Evolutionary conservation across 2,329 filamentous ascomycete genomes (phyloP).

Genomic region (Colletotrichum karsti): DNA sequence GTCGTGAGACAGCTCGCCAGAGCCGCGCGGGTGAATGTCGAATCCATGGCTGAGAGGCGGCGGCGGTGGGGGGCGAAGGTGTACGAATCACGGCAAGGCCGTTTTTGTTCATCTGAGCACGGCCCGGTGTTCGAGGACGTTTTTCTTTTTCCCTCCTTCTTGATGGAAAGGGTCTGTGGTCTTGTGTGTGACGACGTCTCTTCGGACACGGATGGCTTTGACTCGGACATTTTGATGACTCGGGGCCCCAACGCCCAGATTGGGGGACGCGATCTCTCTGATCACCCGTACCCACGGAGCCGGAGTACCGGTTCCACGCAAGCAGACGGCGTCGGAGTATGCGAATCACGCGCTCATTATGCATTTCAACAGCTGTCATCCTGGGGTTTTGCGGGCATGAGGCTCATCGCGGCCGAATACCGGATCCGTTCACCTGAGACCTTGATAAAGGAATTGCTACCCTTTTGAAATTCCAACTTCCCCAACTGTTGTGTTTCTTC

Average conservation of each 20-base stretch:
- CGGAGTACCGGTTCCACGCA: not conserved
- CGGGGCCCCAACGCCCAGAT: not conserved
- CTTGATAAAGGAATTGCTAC: no score
- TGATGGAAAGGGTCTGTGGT: not conserved
- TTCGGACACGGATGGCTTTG: not conserved
- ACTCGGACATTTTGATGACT: conserved; percentile 2
- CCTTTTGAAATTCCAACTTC: no score
- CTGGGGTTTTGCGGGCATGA: no score
- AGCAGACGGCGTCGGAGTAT: not conserved
- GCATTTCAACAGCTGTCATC: no score
- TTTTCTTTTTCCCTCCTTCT: no score
- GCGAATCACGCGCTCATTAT: not conserved
- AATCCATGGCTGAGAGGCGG: not conserved
- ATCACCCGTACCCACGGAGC: not conserved
- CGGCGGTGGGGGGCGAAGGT: no score
- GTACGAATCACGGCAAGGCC: not conserved
- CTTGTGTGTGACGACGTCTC: not conserved
- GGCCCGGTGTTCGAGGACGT: not conserved
- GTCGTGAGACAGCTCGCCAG: not conserved
- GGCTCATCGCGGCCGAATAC: no score
- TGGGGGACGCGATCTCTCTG: not conserved
- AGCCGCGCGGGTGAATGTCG: not conserved
- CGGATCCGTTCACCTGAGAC: no score
- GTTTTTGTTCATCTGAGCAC: not conserved
- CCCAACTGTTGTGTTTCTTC: no score